Conservation (phyloP, 148 eudicot genomes). For the Spergularia marina region DNA sequence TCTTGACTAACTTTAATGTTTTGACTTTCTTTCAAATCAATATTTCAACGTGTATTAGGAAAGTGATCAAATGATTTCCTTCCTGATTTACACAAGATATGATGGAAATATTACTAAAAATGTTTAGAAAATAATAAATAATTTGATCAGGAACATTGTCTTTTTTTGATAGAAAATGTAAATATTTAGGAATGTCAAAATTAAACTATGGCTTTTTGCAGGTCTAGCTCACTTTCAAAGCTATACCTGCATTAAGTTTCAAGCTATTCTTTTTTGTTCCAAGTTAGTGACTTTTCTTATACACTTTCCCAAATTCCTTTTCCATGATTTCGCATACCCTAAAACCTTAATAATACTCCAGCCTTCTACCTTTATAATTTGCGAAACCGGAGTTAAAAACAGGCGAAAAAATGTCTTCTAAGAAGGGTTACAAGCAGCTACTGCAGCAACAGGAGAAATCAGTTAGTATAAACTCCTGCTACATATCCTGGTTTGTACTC, state of each 20-base stretch:
- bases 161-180: not conserved
- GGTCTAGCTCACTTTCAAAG: not conserved
- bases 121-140: too few relatives aligned
- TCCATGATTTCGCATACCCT: slow-evolving; percentile 6
- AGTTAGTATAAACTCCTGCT: not conserved
- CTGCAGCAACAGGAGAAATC: not conserved
- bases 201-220: not conserved
- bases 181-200: not conserved
- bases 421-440: not conserved
- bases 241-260: not conserved
- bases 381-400: not conserved
- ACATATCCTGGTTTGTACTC: slow-evolving; percentile 6
- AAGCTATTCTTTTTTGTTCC: not conserved
- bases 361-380: not conserved
- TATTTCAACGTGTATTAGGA: too few relatives aligned
- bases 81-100: too few relatives aligned
- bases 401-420: not conserved
- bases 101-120: too few relatives aligned
- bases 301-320: slow-evolving; percentile 6
- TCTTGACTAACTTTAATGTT: too few relatives aligned
- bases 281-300: not conserved
- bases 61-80: too few relatives aligned
- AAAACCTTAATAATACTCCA: not conserved
- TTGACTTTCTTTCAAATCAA: too few relatives aligned
- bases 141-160: too few relatives aligned